Conservation (phyloP, 805 yeast genomes). For the Wickerhamomyces bovis region DNA sequence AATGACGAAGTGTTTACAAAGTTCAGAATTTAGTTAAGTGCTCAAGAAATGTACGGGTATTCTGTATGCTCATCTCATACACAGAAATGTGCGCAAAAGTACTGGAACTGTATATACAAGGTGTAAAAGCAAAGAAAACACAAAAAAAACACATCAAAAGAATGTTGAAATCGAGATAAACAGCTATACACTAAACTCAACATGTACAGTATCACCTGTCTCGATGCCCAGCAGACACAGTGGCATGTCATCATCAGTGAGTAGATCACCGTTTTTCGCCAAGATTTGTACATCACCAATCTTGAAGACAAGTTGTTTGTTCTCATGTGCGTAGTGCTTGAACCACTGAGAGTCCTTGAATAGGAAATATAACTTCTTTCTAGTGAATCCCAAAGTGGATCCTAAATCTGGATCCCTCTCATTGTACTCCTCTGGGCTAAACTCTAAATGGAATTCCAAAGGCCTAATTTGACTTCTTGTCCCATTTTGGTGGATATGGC, state of each 20-base stretch:
- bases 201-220: constrained; percentile 45
- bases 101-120: too few relatives aligned
- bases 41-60: not conserved
- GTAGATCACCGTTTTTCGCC: constrained; percentile 26
- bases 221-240: constrained; percentile 46
- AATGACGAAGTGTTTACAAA: not conserved
- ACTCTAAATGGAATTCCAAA: constrained; percentile 63
- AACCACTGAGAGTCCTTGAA: constrained; percentile 37
- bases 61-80: not conserved
- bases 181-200: constrained; percentile 7
- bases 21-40: not conserved
- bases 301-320: constrained; percentile 8
- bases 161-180: too few relatives aligned
- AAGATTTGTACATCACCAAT: constrained; percentile 31
- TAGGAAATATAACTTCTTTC: constrained; percentile 49
- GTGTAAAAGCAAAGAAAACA: too few relatives aligned
- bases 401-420: constrained; percentile 62
- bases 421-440: constrained; percentile 71
- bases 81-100: too few relatives aligned
- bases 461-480: constrained; percentile 26
- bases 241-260: constrained; percentile 37
- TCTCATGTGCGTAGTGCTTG: not conserved
- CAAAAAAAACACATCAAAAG: too few relatives aligned
- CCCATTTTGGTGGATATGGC: constrained; percentile 32
- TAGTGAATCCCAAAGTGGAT: constrained; percentile 56